Conservation (phyloP, 805 yeast species). For the Nakazawaea wickerhamii region DNA sequence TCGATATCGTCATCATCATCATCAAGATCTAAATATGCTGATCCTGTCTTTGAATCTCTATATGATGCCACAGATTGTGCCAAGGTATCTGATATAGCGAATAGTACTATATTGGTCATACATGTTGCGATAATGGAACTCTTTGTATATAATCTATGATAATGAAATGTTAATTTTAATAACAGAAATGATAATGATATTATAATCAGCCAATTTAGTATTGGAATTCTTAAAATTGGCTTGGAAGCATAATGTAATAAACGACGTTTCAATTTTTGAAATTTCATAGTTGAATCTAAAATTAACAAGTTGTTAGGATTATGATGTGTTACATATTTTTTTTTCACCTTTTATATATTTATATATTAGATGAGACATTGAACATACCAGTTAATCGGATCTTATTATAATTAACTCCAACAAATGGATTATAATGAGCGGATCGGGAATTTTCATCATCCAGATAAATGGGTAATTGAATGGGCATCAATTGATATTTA, state of each 20-base stretch:
- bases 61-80: conserved; percentile 65
- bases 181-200: conserved; percentile 43
- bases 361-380: too few species aligned
- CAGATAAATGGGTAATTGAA: conserved; percentile 11
- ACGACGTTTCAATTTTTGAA: conserved; percentile 2
- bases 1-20: not conserved
- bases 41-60: not conserved
- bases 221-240: conserved; percentile 36
- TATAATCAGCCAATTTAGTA: conserved; percentile 51
- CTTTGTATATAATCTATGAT: conserved; percentile 54
- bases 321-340: not conserved
- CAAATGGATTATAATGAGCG: conserved; percentile 10
- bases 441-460: conserved; percentile 2
- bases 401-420: conserved; percentile 6
- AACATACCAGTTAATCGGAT: not conserved
- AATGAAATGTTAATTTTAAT: conserved; percentile 48
- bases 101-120: conserved; percentile 71
- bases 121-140: conserved; percentile 74
- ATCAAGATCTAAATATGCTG: not conserved
- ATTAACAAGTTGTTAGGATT: not conserved
- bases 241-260: conserved; percentile 1
- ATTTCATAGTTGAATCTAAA: not conserved
- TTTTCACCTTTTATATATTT: not conserved
- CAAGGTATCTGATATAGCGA: conserved; percentile 85
- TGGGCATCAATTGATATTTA: conserved; percentile 6